Conservation (phyloP, 169 alveolate species). For the Ichthyophthirius multifiliis region DNA sequence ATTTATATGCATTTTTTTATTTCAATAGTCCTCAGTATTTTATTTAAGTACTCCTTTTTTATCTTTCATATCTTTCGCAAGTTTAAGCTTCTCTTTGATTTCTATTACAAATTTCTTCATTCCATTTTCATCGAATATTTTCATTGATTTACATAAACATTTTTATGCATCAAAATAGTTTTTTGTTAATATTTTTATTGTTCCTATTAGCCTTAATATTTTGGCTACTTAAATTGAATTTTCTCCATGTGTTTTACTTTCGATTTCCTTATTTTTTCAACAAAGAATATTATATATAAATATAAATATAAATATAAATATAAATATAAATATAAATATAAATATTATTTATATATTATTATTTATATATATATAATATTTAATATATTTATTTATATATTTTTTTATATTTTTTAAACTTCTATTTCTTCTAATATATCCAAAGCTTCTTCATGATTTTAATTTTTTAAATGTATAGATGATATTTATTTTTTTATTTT, state of each 20-base stretch:
- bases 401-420: too few relatives aligned
- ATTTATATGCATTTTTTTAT: too few relatives aligned
- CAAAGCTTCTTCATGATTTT: slow-evolving; percentile 68
- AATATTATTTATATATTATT: too few relatives aligned
- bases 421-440: slow-evolving; percentile 66
- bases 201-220: slow-evolving; percentile 70
- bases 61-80: slow-evolving; percentile 38
- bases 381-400: too few relatives aligned
- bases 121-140: slow-evolving; percentile 66
- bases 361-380: too few relatives aligned
- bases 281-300: too few relatives aligned
- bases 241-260: slow-evolving; percentile 59
- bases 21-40: too few relatives aligned
- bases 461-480: slow-evolving; percentile 49
- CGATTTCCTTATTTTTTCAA: too few relatives aligned
- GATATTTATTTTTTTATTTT: slow-evolving; percentile 70
- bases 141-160: slow-evolving; percentile 54
- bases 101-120: slow-evolving; percentile 53
- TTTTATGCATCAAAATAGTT: slow-evolving; percentile 62
- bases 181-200: slow-evolving; percentile 47
- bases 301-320: too few relatives aligned
- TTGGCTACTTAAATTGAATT: slow-evolving; percentile 62
- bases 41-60: slow-evolving; percentile 21
- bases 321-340: too few relatives aligned
- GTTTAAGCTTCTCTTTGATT: slow-evolving; percentile 59